Conservation (phyloP, 345 rosid genomes). For the Chamaenerion angustifolium region DNA sequence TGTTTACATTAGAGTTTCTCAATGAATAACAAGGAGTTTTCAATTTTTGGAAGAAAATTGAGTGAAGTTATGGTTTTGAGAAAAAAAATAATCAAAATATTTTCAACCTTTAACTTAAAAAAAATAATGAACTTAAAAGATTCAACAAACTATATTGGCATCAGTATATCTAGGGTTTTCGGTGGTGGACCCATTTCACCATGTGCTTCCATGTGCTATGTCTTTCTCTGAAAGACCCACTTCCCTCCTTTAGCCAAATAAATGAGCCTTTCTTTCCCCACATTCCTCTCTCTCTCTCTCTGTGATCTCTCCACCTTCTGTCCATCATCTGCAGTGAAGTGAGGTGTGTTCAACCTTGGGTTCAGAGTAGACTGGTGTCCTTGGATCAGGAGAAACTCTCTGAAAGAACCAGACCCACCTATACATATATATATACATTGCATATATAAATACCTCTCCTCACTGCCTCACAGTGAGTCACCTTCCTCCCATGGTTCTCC, state of each 20-base stretch:
- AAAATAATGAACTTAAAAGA: no score
- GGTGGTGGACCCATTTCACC: conserved; percentile 46
- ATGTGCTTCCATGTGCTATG: conserved; percentile 98
- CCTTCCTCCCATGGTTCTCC: no score
- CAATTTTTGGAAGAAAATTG: no score
- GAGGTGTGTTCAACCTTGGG: conserved; percentile 14
- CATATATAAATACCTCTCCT: no score
- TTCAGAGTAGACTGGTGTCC: no score
- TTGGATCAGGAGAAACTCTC: conserved; percentile 24
- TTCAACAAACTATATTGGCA: no score
- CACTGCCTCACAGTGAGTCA: no score
- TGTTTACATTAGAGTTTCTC: no score
- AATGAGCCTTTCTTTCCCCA: conserved; percentile 18
- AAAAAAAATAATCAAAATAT: no score
- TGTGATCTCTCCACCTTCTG: not conserved
- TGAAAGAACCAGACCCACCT: conserved; percentile 7
- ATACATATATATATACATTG: conserved; percentile 2
- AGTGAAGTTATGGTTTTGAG: no score
- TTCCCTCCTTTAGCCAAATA: conserved; percentile 35
- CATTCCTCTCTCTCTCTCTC: conserved; percentile 5
- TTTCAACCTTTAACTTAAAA: no score
- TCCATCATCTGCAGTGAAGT: not conserved
- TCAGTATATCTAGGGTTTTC: not conserved
- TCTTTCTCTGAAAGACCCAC: conserved; percentile 70
- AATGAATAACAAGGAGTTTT: no score